Conservation (phyloP, 352 stramenopile species). For the Pythium guiyangense region DNA sequence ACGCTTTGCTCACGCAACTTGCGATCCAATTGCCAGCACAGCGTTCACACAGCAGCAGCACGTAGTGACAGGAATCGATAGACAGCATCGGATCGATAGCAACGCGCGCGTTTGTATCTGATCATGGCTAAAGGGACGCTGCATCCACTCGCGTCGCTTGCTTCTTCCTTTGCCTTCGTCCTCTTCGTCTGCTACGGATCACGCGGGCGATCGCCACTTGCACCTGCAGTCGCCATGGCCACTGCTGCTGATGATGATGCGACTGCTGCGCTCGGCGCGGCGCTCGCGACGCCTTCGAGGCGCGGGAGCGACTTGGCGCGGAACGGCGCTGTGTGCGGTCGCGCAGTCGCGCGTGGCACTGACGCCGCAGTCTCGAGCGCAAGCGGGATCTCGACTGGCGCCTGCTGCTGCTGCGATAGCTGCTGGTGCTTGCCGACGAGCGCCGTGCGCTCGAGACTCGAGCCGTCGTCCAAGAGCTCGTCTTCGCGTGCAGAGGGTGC, state of each 20-base stretch:
- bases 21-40: neutral
- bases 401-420: neutral
- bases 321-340: slow-evolving; percentile 46
- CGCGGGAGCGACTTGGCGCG: slow-evolving; percentile 45
- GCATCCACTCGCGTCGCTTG: too few relatives aligned
- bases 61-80: slow-evolving; percentile 1
- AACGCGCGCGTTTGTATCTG: neutral
- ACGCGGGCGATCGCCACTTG: neutral
- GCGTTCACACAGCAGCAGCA: too few relatives aligned
- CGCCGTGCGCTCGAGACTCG: slow-evolving; percentile 34
- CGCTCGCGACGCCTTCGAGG: slow-evolving; percentile 15
- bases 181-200: too few relatives aligned
- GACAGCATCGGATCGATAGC: neutral
- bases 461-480: slow-evolving; percentile 29
- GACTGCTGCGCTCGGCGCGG: neutral
- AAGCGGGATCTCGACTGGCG: slow-evolving; percentile 17
- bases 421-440: slow-evolving; percentile 30
- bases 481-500: too few relatives aligned
- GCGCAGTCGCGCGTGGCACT: slow-evolving; percentile 1
- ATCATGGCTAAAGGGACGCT: too few relatives aligned
- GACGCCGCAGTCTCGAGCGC: neutral
- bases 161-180: too few relatives aligned
- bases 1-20: slow-evolving; percentile 5
- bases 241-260: neutral
- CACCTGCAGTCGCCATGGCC: too few relatives aligned